These are phyloP conservation scores for Venustampulla echinocandica DNA, from an alignment of 495 filamentous ascomycete species.

Conservation along the genomic window DNA sequence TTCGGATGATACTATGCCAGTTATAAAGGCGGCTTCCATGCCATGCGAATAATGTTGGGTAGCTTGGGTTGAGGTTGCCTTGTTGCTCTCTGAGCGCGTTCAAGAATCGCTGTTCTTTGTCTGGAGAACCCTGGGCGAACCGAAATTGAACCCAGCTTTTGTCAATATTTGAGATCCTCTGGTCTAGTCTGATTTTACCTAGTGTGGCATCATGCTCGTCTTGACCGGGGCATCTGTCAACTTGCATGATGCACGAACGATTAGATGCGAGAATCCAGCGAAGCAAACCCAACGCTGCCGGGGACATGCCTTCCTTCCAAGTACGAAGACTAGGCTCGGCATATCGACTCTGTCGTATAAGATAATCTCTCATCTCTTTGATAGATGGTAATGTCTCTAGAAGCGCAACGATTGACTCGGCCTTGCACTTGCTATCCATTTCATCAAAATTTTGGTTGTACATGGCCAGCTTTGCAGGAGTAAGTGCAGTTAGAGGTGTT, in stretches of 20 bases:
- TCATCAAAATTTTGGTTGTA: slow-evolving; percentile 45
- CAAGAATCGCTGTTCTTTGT: slow-evolving; percentile 80
- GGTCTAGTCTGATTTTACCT: slow-evolving; percentile 10
- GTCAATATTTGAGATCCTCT: slow-evolving; percentile 56
- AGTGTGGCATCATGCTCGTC: slow-evolving; percentile 17
- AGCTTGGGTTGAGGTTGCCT: slow-evolving; percentile 27
- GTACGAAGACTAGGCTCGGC: slow-evolving; percentile 37
- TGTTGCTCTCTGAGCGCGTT: slow-evolving; percentile 47
- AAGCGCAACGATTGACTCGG: slow-evolving; percentile 44
- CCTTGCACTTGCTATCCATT: slow-evolving; percentile 39
- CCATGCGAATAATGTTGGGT: slow-evolving; percentile 75
- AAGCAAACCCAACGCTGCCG: slow-evolving; percentile 58
- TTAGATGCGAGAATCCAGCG: slow-evolving; percentile 92
- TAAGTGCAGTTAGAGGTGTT: slow-evolving; percentile 4
- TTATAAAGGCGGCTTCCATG: slow-evolving; percentile 70
- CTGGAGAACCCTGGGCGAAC: slow-evolving; percentile 80
- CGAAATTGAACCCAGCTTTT: slow-evolving; percentile 68
- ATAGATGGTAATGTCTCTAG: slow-evolving; percentile 64
- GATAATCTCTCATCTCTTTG: slow-evolving; percentile 49
- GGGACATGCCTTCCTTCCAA: slow-evolving; percentile 57
- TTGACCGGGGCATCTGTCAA: slow-evolving; percentile 37
- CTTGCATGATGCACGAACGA: slow-evolving; percentile 73
- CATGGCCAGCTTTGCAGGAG: slow-evolving; percentile 19
- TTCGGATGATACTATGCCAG: slow-evolving; percentile 87
- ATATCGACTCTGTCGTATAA: slow-evolving; percentile 33